These are phyloP conservation scores for Theileria parva DNA, from an alignment of 169 alveolate species.

Conservation along the genomic window DNA sequence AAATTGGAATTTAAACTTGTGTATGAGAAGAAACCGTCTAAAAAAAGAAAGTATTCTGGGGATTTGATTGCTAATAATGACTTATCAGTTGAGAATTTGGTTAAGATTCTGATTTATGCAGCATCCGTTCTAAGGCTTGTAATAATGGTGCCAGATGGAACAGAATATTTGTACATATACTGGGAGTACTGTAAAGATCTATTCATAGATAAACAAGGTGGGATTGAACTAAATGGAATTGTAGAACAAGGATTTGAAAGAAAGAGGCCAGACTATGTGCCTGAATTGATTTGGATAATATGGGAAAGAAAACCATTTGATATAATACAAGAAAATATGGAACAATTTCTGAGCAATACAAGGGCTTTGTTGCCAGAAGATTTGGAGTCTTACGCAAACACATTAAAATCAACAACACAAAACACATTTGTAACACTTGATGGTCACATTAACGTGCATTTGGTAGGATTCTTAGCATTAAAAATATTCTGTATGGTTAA, in stretches of 20 bases:
- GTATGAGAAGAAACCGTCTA: background rate
- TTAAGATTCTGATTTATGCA: constrained; percentile 9
- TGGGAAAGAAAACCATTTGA: background rate
- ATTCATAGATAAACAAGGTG: background rate
- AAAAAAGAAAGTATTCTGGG: background rate
- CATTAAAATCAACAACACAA: constrained; percentile 1
- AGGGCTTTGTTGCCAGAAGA: background rate
- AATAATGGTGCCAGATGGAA: constrained; percentile 15
- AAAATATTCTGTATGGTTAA: constrained; percentile 23
- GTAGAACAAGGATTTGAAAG: background rate
- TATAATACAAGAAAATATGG: background rate
- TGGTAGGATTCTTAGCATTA: constrained; percentile 51
- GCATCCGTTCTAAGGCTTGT: constrained; percentile 39
- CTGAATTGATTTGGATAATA: constrained; percentile 8
- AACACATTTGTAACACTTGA: constrained; percentile 32
- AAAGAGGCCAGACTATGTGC: constrained; percentile 1
- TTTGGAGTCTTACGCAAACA: background rate
- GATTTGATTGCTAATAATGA: constrained; percentile 6
- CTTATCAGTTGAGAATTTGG: constrained; percentile 7
- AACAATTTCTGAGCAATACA: background rate
- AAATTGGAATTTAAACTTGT: background rate
- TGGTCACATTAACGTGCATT: constrained; percentile 34
- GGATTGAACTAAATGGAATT: background rate
- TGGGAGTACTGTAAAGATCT: constrained; percentile 31
- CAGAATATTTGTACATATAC: constrained; percentile 35